Evolutionary conservation across 257 asterid species (phyloP), one percentile per base, ranked within the genome.

Genomic region (Primulina eburnea): DNA sequence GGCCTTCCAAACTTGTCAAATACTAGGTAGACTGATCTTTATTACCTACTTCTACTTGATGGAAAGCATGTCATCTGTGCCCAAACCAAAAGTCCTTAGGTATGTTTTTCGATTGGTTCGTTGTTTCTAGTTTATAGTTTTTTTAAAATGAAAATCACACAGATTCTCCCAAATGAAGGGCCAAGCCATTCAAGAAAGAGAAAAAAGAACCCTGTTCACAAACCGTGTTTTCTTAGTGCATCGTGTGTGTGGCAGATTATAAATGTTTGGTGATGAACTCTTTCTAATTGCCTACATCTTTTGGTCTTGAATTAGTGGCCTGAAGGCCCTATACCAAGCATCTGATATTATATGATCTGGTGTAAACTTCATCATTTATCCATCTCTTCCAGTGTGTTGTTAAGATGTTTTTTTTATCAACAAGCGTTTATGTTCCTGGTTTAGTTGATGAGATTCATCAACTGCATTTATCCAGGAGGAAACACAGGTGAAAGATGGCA

Each of bases 381-480:
- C 58, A 58, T 60, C 28, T 11, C 20, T 59, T 56, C 10, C 1
- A 32, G 20, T 71, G 26, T 40, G 29, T 63, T 47, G 67, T 59
- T 64, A 50, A 29, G 37, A 18, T 60, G 35, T 62, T 17, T 78
- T 64, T 64, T 64, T 47, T 40, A 28, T 71, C 63, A 20, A 43
- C 62, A 26, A 28, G 78, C 58, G 37, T 28, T 71, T 40, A 40
- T 69, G 43, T 70, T 38, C 32, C 67, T 71, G 53, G 55, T 47
- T 71, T 73, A 47, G 43, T 66, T 62, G 32, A 53, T 78, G 62
- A 68, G 56, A 70, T 70, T 73, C 32, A 67, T 77, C 17, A 20
- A 32, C 28, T 74, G 74, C 61, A 72, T 70, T 72, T 69, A 55
- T 79, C 79, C 85, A 91, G 97, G 97, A 86, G 71, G 93, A 86